Base-by-base conservation (phyloP, 2,329 filamentous ascomycete species). In the Trichophyton equinum region DNA sequence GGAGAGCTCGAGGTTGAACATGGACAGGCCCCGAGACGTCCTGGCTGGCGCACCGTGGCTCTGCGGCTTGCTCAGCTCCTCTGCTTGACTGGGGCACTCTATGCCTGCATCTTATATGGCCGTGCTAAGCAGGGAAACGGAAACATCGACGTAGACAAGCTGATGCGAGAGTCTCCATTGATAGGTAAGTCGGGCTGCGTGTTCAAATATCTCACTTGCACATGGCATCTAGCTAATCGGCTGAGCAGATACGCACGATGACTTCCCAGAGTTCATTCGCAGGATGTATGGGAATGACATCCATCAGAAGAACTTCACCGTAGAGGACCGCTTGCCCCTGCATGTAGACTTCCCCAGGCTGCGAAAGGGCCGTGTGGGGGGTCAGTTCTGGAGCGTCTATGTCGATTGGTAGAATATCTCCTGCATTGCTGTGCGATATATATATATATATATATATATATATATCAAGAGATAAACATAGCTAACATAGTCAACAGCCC, bases 361-460 rank as follows among this genome's bases (percentile, higher is more conserved):
- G 56, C 79, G 82, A 40, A 73, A 82, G 57, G 91, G 91, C 1
- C 79, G 81, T 66, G 84, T 86, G 33, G 42, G 27, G 3, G 92
- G 91, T 60, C 85, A 88, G n/a, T 96, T 96, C 72, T 96, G 91
- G 92, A 91, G 87, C 70, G 89, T 94, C 8, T 97, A 81, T 68
- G 84, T 87, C 46, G 9, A 84, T 92, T 68, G 84, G 83, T 55
- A 81, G 81, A 3, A 38, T 9, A 38, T 11, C 33, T 11, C 33
- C 11, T 3, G 33, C 33, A 4, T 64, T 51, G 62, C 65, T 18
- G 15, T 30, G 7, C 5, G 46, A 9, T 22, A 25, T 51, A 51
- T 13, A 27, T 51, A 47, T 64, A 44, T 27, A 47, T 64, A 44
- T 27, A n/a, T n/a, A 9, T 22, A 25, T 51, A 51, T 13, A 27